Base-by-base conservation (phyloP, 495 filamentous ascomycete species). In the Friedmanniomyces simplex region DNA sequence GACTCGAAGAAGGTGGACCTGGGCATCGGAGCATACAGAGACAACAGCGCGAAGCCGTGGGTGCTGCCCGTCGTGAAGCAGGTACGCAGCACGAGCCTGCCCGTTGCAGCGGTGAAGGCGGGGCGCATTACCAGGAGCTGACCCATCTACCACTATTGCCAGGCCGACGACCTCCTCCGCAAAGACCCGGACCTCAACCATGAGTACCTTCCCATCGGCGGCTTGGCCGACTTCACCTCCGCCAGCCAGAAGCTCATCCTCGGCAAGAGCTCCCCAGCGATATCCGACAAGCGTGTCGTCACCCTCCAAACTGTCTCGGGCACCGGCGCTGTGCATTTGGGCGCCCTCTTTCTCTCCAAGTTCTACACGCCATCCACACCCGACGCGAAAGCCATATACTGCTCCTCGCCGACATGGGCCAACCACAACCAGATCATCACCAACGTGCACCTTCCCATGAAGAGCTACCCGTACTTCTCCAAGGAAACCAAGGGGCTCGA, bases 361-460 rank as follows among this genome's bases (percentile, higher is more conserved):
- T 89, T 89, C 76, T 89, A 83, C 73, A 78, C 76, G 75, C 68
- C 79, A 70, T 43, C 66, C 67, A 34, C 55, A 62, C 50, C 60
- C 46, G 58, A 71, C 24, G 78, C 78, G 67, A 84, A 85, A 66
- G 75, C 79, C 56, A 79, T 95, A 71, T 94, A 95, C 75, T 78
- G 96, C 72, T 95, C 89, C 66, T 84, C 84, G 65, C 93, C 93
- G 54, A 99, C 93, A 47, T 99, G 93, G 93, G 88, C 86, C 56
- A 99, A 99, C 73, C 93, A 99, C 81, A 81, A 91, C 77, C 93
- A 99, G 70, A 96, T 99, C 76, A 96, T 99, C 77, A 79, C 77
- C 67, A 99, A 99, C 70, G 90, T 96, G 69, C 73, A 78, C 66
- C 75, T 97, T 26, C 76, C 82, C 12, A 81, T 88, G 63, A 82